Evolutionary conservation across 768 basidiomycete species (phyloP).

Genomic region (Hebeloma cylindrosporum): DNA sequence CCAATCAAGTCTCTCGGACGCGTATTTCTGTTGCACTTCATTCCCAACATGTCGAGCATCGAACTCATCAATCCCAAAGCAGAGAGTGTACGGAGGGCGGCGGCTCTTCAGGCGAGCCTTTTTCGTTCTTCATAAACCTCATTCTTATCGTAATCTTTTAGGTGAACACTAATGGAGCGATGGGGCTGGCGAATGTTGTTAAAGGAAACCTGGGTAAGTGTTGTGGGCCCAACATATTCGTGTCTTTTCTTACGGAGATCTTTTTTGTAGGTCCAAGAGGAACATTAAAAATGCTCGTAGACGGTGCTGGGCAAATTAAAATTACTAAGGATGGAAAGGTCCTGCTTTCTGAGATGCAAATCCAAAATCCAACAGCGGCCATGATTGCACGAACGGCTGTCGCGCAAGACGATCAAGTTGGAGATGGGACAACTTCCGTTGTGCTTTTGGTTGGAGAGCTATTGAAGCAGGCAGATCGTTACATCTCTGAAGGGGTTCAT

Average conservation of each 20-base stretch:
- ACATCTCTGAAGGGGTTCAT: conserved; percentile 97
- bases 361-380: conserved; percentile 97
- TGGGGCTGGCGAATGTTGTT: conserved; percentile 96
- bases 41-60: conserved; percentile 64
- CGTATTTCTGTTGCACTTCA: conserved; percentile 27
- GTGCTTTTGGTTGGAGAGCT: conserved; percentile 94
- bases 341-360: conserved; percentile 98
- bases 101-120: conserved; percentile 78
- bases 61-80: conserved; percentile 97
- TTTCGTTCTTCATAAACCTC: not conserved
- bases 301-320: conserved; percentile 97
- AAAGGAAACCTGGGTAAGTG: conserved; percentile 90
- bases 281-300: conserved; percentile 99
- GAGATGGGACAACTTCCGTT: conserved; percentile 97
- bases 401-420: conserved; percentile 98
- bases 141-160: conserved; percentile 31
- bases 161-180: conserved; percentile 93
- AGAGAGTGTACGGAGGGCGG: conserved; percentile 87
- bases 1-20: conserved; percentile 23
- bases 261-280: conserved; percentile 78
- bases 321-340: conserved; percentile 99
- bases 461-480: conserved; percentile 96
- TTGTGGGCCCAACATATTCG: conserved; percentile 14
- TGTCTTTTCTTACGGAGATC: not conserved
- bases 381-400: conserved; percentile 99